A percentile compares a stretch with the other conserved stretches of the same genome.
These are phyloP conservation scores for Castanospermum australe DNA, from an alignment of 306 rosid genomes.

Conservation along the genomic window DNA sequence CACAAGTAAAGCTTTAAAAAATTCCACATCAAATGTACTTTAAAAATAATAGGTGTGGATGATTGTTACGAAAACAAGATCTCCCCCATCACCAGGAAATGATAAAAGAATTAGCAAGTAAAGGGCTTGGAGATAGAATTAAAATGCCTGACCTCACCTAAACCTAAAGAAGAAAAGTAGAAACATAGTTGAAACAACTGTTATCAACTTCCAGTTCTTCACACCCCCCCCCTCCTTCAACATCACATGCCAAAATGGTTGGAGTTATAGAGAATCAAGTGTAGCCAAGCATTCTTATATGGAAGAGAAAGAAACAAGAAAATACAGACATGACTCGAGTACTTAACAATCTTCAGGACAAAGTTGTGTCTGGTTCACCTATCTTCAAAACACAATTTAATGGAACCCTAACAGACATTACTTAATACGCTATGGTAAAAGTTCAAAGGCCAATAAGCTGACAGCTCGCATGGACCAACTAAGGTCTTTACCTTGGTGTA, in stretches of 20 bases:
- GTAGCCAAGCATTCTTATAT: background rate
- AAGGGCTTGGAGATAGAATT: background rate
- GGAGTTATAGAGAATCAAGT: constrained; percentile 4
- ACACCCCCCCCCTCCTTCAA: background rate
- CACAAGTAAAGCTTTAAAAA: constrained; percentile 6
- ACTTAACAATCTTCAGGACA: background rate
- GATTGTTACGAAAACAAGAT: background rate
- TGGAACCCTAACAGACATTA: background rate
- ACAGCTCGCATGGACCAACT: no score
- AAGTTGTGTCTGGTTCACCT: background rate
- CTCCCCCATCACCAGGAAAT: background rate
- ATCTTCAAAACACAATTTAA: background rate
- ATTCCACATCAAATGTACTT: background rate
- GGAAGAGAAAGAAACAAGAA: background rate
- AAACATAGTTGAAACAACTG: background rate
- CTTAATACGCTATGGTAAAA: background rate
- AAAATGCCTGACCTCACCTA: background rate
- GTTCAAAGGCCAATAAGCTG: no score
- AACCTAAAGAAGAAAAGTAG: background rate
- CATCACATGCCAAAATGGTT: background rate
- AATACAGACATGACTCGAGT: background rate
- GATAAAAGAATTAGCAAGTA: background rate
- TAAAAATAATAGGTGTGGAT: background rate
- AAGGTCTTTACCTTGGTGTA: no score
- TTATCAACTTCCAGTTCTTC: background rate